These are phyloP conservation scores for Areca catechu DNA, from an alignment of 176 grass and related monocot species.

Conservation along the genomic window DNA sequence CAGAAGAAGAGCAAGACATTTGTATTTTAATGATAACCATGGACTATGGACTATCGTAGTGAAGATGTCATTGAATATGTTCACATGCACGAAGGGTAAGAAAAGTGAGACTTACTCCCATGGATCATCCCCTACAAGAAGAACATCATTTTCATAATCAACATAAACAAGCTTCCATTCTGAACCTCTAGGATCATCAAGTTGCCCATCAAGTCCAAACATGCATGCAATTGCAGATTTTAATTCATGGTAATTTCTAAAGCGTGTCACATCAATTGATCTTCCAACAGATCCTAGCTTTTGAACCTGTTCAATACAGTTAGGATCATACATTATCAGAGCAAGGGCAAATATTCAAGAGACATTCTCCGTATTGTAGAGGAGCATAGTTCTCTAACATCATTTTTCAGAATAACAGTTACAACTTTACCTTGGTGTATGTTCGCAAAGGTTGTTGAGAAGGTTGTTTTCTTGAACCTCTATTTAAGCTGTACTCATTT, in stretches of 20 bases:
- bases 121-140: slow-evolving; percentile 92
- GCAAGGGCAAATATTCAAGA: no score
- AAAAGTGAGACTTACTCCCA: slow-evolving; percentile 65
- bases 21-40: no score
- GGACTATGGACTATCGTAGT: no score
- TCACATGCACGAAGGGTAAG: not conserved
- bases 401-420: no score
- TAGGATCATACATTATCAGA: not conserved
- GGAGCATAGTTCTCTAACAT: no score
- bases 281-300: slow-evolving; percentile 91
- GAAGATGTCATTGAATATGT: no score
- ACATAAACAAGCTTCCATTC: slow-evolving; percentile 98
- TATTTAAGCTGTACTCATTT: slow-evolving; percentile 36
- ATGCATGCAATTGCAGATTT: slow-evolving; percentile 72
- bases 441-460: slow-evolving; percentile 64
- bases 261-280: slow-evolving; percentile 93
- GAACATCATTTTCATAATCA: slow-evolving; percentile 92
- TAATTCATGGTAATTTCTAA: slow-evolving; percentile 79
- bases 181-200: slow-evolving; percentile 62
- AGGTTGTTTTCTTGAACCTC: slow-evolving; percentile 27
- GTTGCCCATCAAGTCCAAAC: slow-evolving; percentile 82
- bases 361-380: no score
- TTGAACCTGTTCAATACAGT: slow-evolving; percentile 51
- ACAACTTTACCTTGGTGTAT: slow-evolving; percentile 73
- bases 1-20: no score